Base-by-base conservation (phyloP, 345 rosid species). In the Camelina neglecta region DNA sequence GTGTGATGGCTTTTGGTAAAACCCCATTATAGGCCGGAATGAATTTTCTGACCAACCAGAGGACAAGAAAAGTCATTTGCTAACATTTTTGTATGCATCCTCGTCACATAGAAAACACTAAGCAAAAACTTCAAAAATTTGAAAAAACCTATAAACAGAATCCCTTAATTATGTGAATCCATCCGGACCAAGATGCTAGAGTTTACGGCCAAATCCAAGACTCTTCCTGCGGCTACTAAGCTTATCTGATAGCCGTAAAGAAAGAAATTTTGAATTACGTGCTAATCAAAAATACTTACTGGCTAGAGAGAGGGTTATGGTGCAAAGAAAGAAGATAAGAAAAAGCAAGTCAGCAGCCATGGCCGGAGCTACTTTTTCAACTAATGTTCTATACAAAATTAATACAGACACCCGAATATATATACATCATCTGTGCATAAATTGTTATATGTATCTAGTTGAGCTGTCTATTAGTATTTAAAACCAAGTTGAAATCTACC, bases 281-380 rank as follows among this genome's bases (percentile, higher is more conserved):
- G 38, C 4, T n/a, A 11, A 11, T 12, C 7, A 11, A 54, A 33
- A 35, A 16, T 26, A 56, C 79, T 60, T 60, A 75, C 75, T 53
- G 2, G 74, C 79, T 51, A 51, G 64, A 53, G 79, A 75, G 15
- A 33, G n/a, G 20, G 49, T 61, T 41, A 42, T 12, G 64, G 42
- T 53, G 11, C 70, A 69, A 51, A 41, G 38, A 12, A 49, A 68
- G 23, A 68, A 29, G 26, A 42, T 3, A 60, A 68, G 38, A 75
- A 42, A 53, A 68, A 68, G 6, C 8, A 36, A 12, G 15, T 8
- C 55, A 68, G 74, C 16, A 57, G 62, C 73, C 73, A 75, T 75
- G 55, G 4, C 51, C 5, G 23, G 16, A 47, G 21, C 44, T 16
- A 21, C 23, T 11, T 24, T 24, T 44, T 13, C 11, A 59, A 36